Evolutionary conservation across 805 yeast genomes (phyloP), one percentile per base, ranked within the genome.

Genomic region (Lipomyces spencermartinsiae): DNA sequence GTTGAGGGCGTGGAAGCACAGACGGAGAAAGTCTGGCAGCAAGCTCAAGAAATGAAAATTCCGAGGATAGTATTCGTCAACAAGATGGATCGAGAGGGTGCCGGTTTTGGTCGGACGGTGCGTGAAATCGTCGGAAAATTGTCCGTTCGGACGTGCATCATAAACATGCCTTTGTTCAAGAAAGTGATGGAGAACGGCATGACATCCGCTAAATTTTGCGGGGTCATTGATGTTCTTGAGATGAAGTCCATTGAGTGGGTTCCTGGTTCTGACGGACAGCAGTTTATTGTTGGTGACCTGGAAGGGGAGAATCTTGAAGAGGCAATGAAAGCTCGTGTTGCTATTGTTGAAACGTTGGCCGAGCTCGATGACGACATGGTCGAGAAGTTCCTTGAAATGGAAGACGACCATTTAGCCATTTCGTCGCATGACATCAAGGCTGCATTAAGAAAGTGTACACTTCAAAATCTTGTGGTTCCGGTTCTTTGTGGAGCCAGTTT

Each of bases 1-100:
- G 98, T 94, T 8, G 98, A 97, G 1, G 99, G 99, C 12, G 99
- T 95, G 0, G 99, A 95, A 77, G 95, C 98, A 0, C 98, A 95
- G 78, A 94, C 99, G 0, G 98, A 93, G 76, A 94, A 93, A 75
- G 98, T 95, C 2, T 95, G 98, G 98, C 86, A 85, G 70, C 97
- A 93, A 78, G 93, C 97, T 0, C 54, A 59, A n/a, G 84, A 84
- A 19, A 79, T 88, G 72, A 78, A 78, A 1, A 87, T 95, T 49
- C 98, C 99, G 0, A 84, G 86, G 61, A 81, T 95, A 12, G 88
- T 92, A 12, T 95, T 87, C 76, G 86, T 95, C 43, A 95, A 95
- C 78, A 95, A 95, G 78, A 93, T 95, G 98, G 99, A 95, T 79
- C 84, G 98, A 68, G 90, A 88, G 16, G 99, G 99, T 25, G 97